A percentile compares a stretch with the other conserved stretches of the same genome.
Conservation (phyloP, 148 eudicot species). For the Cornus controversa region DNA sequence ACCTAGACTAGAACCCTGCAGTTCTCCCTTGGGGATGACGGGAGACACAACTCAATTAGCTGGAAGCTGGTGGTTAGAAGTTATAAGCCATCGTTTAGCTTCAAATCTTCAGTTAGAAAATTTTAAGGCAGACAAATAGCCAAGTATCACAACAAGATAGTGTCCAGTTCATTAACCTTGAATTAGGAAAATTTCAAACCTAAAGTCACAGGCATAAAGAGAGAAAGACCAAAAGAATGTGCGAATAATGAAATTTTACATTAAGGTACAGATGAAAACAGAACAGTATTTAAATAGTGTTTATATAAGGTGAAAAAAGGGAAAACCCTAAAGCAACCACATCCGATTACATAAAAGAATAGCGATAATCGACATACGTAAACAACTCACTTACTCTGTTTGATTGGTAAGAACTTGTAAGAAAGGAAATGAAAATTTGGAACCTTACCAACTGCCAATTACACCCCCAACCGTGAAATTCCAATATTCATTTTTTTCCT, state of each 20-base stretch:
- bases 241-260: too few species aligned
- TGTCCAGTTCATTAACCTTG: neutral
- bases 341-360: neutral
- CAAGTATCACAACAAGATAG: too few species aligned
- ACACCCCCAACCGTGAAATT: neutral
- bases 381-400: neutral
- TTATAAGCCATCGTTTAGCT: too few species aligned
- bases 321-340: slow-evolving; percentile 5
- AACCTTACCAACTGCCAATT: neutral
- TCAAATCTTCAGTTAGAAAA: too few species aligned
- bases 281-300: neutral
- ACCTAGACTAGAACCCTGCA: neutral
- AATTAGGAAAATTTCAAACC: neutral
- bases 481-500: neutral
- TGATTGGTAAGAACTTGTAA: neutral
- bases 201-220: neutral
- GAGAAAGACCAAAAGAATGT: too few species aligned
- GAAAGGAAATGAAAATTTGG: neutral
- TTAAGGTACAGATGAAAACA: neutral
- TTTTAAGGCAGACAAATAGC: too few species aligned
- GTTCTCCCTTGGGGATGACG: too few species aligned
- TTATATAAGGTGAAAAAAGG: neutral
- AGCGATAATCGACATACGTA: neutral
- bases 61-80: too few species aligned
- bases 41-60: too few species aligned